Conservation (phyloP, 495 filamentous ascomycete species). For the Penicillium verhagenii region DNA sequence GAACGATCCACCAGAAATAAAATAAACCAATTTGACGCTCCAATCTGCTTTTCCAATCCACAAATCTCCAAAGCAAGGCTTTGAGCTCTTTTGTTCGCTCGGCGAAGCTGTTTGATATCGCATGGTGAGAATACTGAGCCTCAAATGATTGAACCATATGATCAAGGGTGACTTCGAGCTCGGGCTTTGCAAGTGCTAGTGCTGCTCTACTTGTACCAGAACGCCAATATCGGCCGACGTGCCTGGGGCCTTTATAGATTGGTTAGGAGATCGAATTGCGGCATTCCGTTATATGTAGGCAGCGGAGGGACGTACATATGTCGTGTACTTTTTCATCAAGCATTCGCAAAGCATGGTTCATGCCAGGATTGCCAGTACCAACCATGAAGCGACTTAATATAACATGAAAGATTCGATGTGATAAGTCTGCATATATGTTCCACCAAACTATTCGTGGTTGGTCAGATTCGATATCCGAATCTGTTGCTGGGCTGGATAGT, state of each 20-base stretch:
- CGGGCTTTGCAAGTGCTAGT: not conserved
- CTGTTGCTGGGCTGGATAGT: not conserved
- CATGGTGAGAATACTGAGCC: not conserved
- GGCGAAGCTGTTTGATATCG: not conserved
- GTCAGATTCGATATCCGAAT: not conserved
- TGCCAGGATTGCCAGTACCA: not conserved
- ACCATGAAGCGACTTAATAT: conserved; percentile 1
- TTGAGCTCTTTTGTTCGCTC: conserved; percentile 2
- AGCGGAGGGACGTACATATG: not conserved
- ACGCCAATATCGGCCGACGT: conserved; percentile 16
- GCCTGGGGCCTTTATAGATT: not conserved
- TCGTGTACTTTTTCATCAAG: conserved; percentile 1
- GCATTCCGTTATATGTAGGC: not conserved
- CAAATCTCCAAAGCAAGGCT: conserved; percentile 9
- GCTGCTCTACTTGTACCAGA: conserved; percentile 9
- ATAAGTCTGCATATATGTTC: not conserved
- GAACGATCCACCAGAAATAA: conserved; percentile 11
- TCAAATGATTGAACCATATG: not conserved
- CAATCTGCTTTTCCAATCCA: conserved; percentile 18
- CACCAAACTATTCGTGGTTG: not conserved
- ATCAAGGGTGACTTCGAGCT: not conserved
- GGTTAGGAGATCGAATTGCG: not conserved
- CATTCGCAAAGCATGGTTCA: not conserved
- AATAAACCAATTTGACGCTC: conserved; percentile 22
- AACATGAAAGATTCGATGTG: not conserved